A percentile compares a stretch with the other conserved stretches of the same genome.
Conservation (phyloP, 495 filamentous ascomycete species). For the Penicillium argentinense region DNA sequence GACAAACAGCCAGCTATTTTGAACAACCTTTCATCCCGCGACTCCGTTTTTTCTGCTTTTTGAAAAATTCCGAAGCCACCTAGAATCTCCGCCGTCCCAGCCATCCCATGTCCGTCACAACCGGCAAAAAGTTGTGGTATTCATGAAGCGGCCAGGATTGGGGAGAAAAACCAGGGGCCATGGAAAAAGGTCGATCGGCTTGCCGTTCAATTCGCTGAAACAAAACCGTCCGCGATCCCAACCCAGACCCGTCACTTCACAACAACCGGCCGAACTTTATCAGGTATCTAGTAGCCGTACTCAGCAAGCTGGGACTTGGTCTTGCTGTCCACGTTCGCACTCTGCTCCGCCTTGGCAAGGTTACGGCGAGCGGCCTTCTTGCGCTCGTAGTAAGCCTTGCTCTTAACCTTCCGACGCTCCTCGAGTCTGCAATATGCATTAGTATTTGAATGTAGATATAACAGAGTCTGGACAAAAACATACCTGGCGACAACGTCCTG, state of each 20-base stretch:
- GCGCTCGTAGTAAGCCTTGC: constrained; percentile 97
- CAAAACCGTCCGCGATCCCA: constrained; percentile 49
- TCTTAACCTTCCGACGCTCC: constrained; percentile 99
- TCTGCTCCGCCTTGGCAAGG: constrained; percentile 87
- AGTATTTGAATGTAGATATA: neutral
- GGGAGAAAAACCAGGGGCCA: constrained; percentile 27
- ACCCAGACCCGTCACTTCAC: constrained; percentile 46
- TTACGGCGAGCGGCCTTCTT: constrained; percentile 94
- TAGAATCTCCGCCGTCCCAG: constrained; percentile 24
- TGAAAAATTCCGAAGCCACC: constrained; percentile 33
- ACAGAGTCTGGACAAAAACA: constrained; percentile 34
- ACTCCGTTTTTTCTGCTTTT: constrained; percentile 43
- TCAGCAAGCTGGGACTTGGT: constrained; percentile 68
- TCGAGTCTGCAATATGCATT: constrained; percentile 67
- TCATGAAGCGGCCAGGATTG: constrained; percentile 22
- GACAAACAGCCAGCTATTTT: constrained; percentile 47
- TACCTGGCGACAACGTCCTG: constrained; percentile 96
- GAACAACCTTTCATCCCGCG: constrained; percentile 48
- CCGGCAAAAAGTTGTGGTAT: constrained; percentile 13
- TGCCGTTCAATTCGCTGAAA: constrained; percentile 47
- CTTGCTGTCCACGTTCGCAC: constrained; percentile 77
- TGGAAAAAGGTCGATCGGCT: constrained; percentile 44
- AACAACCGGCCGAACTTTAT: constrained; percentile 46
- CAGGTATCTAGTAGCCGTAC: constrained; percentile 68
- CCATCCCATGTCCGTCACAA: constrained; percentile 41